Evolutionary conservation across 371 early-diverging fungal genomes (phyloP).

Genomic region (Amoeboaphelidium protococcarum): DNA sequence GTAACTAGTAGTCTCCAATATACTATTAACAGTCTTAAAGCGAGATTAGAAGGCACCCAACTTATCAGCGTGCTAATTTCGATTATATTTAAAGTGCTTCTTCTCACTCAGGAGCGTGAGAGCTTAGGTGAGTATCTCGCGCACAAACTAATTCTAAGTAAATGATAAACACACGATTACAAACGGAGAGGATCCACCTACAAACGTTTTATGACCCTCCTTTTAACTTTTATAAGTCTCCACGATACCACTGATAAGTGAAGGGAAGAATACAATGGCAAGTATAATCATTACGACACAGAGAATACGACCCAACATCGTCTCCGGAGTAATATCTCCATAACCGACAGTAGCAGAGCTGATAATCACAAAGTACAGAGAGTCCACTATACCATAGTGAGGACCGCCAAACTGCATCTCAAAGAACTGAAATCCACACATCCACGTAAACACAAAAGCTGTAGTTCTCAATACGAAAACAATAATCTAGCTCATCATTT

Average conservation of each 20-base stretch:
- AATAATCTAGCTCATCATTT: slow-evolving; percentile 26
- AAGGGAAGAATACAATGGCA: slow-evolving; percentile 29
- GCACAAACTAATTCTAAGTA: too few species aligned
- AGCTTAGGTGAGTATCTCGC: too few species aligned
- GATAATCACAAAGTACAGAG: slow-evolving; percentile 22
- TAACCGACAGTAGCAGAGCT: slow-evolving; percentile 51
- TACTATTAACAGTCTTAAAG: too few species aligned
- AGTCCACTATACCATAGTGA: neutral
- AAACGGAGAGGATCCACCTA: too few species aligned
- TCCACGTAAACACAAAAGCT: slow-evolving; percentile 32
- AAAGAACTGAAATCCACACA: slow-evolving; percentile 36
- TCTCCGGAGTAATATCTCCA: slow-evolving; percentile 41
- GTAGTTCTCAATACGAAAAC: slow-evolving; percentile 28
- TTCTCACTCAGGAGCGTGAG: too few species aligned
- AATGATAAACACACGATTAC: too few species aligned
- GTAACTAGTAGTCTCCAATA: too few species aligned
- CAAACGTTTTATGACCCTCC: too few species aligned
- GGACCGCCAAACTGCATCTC: slow-evolving; percentile 26
- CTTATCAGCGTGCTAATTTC: too few species aligned
- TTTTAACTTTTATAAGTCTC: slow-evolving; percentile 23
- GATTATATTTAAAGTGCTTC: too few species aligned
- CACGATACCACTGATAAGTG: slow-evolving; percentile 22
- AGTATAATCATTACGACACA: slow-evolving; percentile 37
- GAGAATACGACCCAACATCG: slow-evolving; percentile 26
- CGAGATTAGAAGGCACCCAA: too few species aligned